phyloP scores from a whole-genome alignment of 2,329 filamentous ascomycete species.

The Colletotrichum lini region DNA sequence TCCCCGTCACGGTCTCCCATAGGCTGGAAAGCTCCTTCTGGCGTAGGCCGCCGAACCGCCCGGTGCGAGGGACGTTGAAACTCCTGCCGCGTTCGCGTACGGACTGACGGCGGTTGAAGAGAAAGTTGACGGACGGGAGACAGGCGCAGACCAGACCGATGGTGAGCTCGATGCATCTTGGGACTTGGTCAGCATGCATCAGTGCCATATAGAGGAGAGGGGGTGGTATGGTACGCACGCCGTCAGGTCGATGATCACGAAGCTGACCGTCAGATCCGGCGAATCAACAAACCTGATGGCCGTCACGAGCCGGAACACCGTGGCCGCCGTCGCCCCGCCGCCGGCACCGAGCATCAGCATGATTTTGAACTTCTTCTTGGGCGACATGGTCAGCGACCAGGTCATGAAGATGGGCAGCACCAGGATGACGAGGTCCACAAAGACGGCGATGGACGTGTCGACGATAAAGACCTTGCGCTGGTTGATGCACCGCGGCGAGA shows the following conservation, averaged over 20 bases:
- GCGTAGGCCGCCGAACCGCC: neutral
- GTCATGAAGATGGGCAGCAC: constrained; percentile 51
- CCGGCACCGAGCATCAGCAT: constrained; percentile 49
- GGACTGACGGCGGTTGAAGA: constrained; percentile 15
- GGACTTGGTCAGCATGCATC: neutral
- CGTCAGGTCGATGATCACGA: constrained; percentile 37
- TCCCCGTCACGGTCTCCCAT: neutral
- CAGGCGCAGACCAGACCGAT: constrained; percentile 50
- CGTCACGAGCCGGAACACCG: constrained; percentile 45
- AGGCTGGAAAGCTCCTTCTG: neutral
- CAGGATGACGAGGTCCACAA: constrained; percentile 52
- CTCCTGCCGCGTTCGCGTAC: neutral
- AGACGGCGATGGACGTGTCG: constrained; percentile 49
- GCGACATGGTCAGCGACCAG: constrained; percentile 47
- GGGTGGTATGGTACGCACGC: constrained; percentile 16
- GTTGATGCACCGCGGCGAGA: constrained; percentile 48
- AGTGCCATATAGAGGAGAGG: constrained; percentile 2
- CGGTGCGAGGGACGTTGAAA: neutral
- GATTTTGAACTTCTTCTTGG: constrained; percentile 50
- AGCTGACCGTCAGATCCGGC: constrained; percentile 44
- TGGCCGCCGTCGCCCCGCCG: constrained; percentile 47
- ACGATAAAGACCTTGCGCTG: constrained; percentile 50
- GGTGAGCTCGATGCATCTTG: constrained; percentile 43
- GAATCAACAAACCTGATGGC: constrained; percentile 43
- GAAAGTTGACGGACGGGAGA: constrained; percentile 45